These are phyloP conservation scores for Peniophora sp. DNA, from an alignment of 1,284 basidiomycete genomes.

Conservation along the genomic window DNA sequence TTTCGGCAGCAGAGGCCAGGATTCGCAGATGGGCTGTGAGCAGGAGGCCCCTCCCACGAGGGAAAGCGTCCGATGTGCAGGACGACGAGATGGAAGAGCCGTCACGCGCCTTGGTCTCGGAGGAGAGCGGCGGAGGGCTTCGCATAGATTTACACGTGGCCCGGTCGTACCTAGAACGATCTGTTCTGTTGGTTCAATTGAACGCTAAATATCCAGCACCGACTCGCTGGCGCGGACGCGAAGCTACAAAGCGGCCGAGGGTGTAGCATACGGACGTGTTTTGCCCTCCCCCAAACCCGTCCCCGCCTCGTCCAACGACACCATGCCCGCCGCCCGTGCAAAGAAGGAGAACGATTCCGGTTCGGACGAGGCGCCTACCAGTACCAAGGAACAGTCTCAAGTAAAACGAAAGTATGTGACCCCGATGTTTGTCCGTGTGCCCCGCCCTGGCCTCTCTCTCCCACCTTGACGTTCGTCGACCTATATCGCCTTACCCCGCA, in stretches of 20 bases:
- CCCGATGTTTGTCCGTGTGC: constrained; percentile 18
- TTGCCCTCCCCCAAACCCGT: constrained; percentile 17
- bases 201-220: too few species aligned
- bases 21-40: too few species aligned
- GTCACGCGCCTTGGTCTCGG: too few species aligned
- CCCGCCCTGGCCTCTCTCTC: constrained; percentile 13
- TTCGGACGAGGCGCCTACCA: constrained; percentile 41
- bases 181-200: too few species aligned
- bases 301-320: constrained; percentile 10
- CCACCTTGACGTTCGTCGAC: constrained; percentile 10
- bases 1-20: too few species aligned
- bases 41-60: too few species aligned
- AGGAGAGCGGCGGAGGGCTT: too few species aligned
- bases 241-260: background rate
- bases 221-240: too few species aligned
- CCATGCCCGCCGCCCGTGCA: constrained; percentile 57
- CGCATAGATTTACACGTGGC: too few species aligned
- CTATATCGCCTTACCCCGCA: constrained; percentile 6
- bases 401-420: constrained; percentile 66
- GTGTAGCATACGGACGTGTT: background rate
- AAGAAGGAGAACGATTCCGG: constrained; percentile 57
- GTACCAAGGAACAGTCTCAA: constrained; percentile 38
- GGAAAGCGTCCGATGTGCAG: too few species aligned
- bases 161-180: too few species aligned
- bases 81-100: too few species aligned